Evolutionary conservation across 257 asterid genomes (phyloP).

Genomic region (Euphrasia confusa): DNA sequence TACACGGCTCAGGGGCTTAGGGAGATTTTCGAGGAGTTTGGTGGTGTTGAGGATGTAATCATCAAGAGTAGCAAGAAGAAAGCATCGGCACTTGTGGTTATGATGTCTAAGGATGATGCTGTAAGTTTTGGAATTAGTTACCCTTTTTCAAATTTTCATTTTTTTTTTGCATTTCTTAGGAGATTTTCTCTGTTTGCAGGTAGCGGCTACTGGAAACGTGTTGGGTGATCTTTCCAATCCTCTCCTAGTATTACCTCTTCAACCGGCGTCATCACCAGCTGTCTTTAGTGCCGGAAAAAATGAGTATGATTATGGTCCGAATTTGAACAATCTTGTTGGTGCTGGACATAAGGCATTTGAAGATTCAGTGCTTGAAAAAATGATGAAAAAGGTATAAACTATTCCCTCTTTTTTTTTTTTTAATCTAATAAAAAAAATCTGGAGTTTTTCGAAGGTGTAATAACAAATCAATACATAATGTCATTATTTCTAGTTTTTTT

Average conservation of each 20-base stretch:
- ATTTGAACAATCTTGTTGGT: slow-evolving; percentile 52
- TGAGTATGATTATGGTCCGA: slow-evolving; percentile 46
- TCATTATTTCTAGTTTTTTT: neutral
- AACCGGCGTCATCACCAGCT: slow-evolving; percentile 43
- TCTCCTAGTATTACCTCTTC: slow-evolving; percentile 65
- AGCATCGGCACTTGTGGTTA: slow-evolving; percentile 81
- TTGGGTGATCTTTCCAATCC: slow-evolving; percentile 80
- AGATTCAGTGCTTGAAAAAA: slow-evolving; percentile 67
- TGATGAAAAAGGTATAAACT: slow-evolving; percentile 46
- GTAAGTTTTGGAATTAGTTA: slow-evolving; percentile 29
- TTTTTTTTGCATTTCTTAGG: slow-evolving; percentile 13
- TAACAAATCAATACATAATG: neutral
- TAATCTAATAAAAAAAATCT: neutral
- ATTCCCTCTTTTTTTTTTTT: neutral
- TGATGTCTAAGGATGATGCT: slow-evolving; percentile 73
- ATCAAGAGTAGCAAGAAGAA: slow-evolving; percentile 71
- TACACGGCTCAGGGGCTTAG: slow-evolving; percentile 57
- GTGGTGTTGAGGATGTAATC: slow-evolving; percentile 76
- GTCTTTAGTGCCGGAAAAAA: slow-evolving; percentile 32
- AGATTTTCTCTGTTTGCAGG: slow-evolving; percentile 30
- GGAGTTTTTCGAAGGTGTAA: neutral
- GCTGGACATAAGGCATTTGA: slow-evolving; percentile 65
- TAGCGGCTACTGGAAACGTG: slow-evolving; percentile 51
- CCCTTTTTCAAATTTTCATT: neutral
- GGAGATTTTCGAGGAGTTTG: slow-evolving; percentile 65